phyloP scores from a whole-genome alignment of 129 eudicot species.

The Helichrysum umbraculigerum region DNA sequence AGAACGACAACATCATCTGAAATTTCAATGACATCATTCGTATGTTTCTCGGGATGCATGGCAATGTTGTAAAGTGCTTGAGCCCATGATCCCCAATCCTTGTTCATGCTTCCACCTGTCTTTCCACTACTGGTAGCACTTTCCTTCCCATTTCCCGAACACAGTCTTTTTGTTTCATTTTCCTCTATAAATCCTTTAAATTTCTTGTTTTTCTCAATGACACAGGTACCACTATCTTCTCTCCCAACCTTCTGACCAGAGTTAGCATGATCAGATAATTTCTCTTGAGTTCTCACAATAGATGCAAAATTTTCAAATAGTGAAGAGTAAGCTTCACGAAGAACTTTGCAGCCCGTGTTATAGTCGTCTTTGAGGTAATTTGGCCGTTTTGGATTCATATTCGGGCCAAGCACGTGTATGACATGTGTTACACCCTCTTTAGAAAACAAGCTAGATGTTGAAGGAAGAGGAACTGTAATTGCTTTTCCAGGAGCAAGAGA shows the following conservation, averaged over 20 bases:
- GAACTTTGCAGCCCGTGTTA: slow-evolving; percentile 63
- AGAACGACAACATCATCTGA: slow-evolving; percentile 73
- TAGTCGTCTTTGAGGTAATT: slow-evolving; percentile 83
- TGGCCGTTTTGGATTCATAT: slow-evolving; percentile 94
- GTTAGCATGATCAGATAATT: slow-evolving; percentile 19
- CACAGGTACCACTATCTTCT: slow-evolving; percentile 37
- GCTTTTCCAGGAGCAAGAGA: slow-evolving; percentile 83
- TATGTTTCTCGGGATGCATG: slow-evolving; percentile 68
- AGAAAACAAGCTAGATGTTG: slow-evolving; percentile 65
- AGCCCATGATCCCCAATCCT: slow-evolving; percentile 83
- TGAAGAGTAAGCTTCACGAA: slow-evolving; percentile 79
- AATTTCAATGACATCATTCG: slow-evolving; percentile 51
- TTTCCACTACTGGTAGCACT: slow-evolving; percentile 17
- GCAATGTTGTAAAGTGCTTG: slow-evolving; percentile 81
- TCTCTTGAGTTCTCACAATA: slow-evolving; percentile 39
- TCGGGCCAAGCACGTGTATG: slow-evolving; percentile 95
- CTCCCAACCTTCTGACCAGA: slow-evolving; percentile 59
- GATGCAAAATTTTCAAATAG: slow-evolving; percentile 82
- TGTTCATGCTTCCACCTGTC: slow-evolving; percentile 29
- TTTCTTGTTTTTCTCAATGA: slow-evolving; percentile 53
- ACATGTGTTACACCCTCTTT: slow-evolving; percentile 87
- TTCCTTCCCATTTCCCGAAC: slow-evolving; percentile 27
- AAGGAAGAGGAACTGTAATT: slow-evolving; percentile 72
- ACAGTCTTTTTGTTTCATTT: slow-evolving; percentile 26
- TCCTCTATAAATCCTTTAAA: slow-evolving; percentile 43